Conservation (phyloP, 2,329 filamentous ascomycete genomes). For the Teratosphaeria destructans region DNA sequence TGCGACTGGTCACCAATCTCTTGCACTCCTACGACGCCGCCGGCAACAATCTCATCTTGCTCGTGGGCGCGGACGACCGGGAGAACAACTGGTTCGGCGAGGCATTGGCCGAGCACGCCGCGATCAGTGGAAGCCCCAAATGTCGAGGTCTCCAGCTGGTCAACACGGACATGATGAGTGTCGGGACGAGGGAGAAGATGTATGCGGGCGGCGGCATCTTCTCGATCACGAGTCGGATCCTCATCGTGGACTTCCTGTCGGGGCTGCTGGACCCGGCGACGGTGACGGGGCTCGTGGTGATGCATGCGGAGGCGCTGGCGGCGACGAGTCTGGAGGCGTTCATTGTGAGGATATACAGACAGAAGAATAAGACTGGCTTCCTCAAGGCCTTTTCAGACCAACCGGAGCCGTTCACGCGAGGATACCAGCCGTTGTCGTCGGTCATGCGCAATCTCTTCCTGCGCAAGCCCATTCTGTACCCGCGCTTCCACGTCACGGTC, state of each 20-base stretch:
- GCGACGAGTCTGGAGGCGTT: slow-evolving; percentile 90
- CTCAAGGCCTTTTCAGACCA: slow-evolving; percentile 93
- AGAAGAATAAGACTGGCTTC: slow-evolving; percentile 89
- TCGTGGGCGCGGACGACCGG: slow-evolving; percentile 81
- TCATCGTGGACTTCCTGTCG: slow-evolving; percentile 90
- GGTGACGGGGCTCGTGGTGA: slow-evolving; percentile 74
- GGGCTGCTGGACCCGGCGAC: slow-evolving; percentile 68
- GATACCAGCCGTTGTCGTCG: slow-evolving; percentile 76
- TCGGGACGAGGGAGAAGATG: slow-evolving; percentile 79
- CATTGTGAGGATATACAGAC: slow-evolving; percentile 83
- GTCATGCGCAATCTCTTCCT: slow-evolving; percentile 92
- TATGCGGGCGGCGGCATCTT: slow-evolving; percentile 84
- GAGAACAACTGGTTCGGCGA: slow-evolving; percentile 98
- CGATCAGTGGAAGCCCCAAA: slow-evolving; percentile 70
- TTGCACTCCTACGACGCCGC: slow-evolving; percentile 94
- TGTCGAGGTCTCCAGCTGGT: slow-evolving; percentile 81
- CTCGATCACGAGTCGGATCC: slow-evolving; percentile 88
- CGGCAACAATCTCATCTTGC: slow-evolving; percentile 80
- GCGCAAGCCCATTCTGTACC: slow-evolving; percentile 80
- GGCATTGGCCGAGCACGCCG: slow-evolving; percentile 87
- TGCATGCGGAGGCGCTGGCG: slow-evolving; percentile 78
- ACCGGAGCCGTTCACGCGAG: slow-evolving; percentile 79
- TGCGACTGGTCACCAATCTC: slow-evolving; percentile 89
- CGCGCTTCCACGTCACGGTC: slow-evolving; percentile 83
- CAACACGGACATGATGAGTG: slow-evolving; percentile 88